These are phyloP conservation scores for Tylopilus orsonianus DNA, from an alignment of 1,284 basidiomycete genomes.

Conservation along the genomic window DNA sequence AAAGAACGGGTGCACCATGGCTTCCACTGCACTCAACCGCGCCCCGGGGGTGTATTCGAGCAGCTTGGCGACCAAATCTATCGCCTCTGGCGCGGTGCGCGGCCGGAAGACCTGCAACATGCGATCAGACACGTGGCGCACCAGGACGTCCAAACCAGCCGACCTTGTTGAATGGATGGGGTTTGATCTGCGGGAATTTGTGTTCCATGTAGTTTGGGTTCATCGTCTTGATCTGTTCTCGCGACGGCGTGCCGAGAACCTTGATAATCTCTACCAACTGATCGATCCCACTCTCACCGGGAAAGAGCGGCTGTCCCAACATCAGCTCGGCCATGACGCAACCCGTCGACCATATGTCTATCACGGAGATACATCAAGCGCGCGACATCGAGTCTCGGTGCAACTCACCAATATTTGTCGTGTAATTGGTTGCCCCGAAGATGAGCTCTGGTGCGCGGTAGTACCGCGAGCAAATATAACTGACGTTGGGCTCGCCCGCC, in stretches of 20 bases:
- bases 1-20: constrained; percentile 96
- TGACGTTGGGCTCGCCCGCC: constrained; percentile 97
- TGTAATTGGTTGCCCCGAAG: constrained; percentile 99
- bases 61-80: constrained; percentile 92
- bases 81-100: constrained; percentile 93
- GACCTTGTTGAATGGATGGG: constrained; percentile 92
- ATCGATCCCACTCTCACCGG: constrained; percentile 99
- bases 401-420: constrained; percentile 94
- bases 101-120: constrained; percentile 89
- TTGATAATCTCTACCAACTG: constrained; percentile 99
- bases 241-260: constrained; percentile 95
- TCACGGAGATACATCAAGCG: constrained; percentile 7
- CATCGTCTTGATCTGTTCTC: constrained; percentile 99
- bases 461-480: constrained; percentile 99
- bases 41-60: constrained; percentile 97
- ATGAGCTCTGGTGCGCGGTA: constrained; percentile 99
- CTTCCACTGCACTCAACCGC: constrained; percentile 89
- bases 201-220: constrained; percentile 99
- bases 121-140: constrained; percentile 11
- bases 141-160: background rate
- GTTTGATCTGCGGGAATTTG: constrained; percentile 99
- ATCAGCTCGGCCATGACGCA: constrained; percentile 99
- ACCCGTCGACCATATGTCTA: constrained; percentile 99
- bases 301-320: constrained; percentile 98
- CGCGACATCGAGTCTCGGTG: background rate